phyloP scores from a whole-genome alignment of 78 protist genomes.

The Pigoraptor vietnamica region DNA sequence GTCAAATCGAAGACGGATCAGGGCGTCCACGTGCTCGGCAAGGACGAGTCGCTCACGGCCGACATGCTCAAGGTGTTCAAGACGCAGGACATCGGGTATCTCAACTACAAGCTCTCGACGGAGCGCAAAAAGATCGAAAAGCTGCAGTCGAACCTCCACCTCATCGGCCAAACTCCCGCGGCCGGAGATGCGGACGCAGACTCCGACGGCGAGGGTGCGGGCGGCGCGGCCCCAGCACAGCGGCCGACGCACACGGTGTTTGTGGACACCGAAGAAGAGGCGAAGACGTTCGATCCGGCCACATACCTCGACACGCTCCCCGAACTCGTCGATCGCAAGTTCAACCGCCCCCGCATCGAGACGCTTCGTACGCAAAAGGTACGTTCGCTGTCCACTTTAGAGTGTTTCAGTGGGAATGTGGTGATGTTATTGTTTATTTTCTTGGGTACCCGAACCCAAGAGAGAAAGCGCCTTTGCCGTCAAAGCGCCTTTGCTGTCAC shows the following conservation, averaged over 20 bases:
- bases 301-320: neutral
- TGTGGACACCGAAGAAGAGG: neutral
- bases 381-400: too few species aligned
- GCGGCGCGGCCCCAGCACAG: neutral
- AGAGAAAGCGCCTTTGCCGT: too few species aligned
- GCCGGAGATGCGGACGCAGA: neutral
- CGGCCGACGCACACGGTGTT: neutral
- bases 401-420: too few species aligned
- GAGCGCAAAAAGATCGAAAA: neutral
- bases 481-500: too few species aligned
- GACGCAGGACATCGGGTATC: neutral
- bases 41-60: neutral
- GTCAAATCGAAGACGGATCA: neutral
- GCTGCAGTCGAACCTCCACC: neutral
- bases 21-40: neutral
- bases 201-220: neutral
- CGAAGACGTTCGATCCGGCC: neutral
- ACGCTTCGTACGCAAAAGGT: too few species aligned
- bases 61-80: neutral
- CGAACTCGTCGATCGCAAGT: neutral
- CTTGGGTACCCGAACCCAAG: too few species aligned
- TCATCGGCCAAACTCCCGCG: neutral
- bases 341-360: neutral
- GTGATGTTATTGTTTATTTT: too few species aligned
- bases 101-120: neutral